Evolutionary conservation across 176 grass and related monocot genomes (phyloP).

Genomic region (Pharus latifolius): DNA sequence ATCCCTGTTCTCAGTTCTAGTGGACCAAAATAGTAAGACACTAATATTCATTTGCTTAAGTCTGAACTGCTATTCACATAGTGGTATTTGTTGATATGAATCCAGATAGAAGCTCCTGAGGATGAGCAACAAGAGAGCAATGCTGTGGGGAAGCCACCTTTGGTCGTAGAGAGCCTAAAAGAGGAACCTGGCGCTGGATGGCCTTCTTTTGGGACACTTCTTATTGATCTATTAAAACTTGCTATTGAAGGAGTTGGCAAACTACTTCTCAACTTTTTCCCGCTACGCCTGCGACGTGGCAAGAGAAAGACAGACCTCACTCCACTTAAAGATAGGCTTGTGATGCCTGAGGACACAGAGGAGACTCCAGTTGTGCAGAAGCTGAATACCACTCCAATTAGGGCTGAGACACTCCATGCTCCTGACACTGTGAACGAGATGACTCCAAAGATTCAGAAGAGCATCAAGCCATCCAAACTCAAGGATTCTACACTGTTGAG

Average conservation of each 20-base stretch:
- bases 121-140: constrained; percentile 32
- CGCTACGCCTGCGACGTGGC: constrained; percentile 10
- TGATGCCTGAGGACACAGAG: constrained; percentile 60
- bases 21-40: neutral
- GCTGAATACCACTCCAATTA: constrained; percentile 45
- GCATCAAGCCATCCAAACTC: constrained; percentile 53
- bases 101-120: constrained; percentile 49
- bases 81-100: neutral
- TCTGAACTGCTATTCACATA: neutral
- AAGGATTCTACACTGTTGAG: constrained; percentile 74
- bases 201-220: constrained; percentile 78
- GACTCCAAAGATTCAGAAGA: constrained; percentile 51
- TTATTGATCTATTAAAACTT: constrained; percentile 69
- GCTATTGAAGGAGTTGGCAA: constrained; percentile 61
- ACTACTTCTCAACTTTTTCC: constrained; percentile 54
- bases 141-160: constrained; percentile 25
- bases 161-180: constrained; percentile 74
- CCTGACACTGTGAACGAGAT: constrained; percentile 27
- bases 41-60: neutral
- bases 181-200: constrained; percentile 84
- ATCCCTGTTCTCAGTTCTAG: neutral
- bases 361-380: constrained; percentile 39
- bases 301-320: constrained; percentile 51
- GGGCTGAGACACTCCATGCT: constrained; percentile 43
- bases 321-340: constrained; percentile 57